Evolutionary conservation across 176 grass and related monocot genomes (phyloP).

Genomic region (Aegilops speltoides): DNA sequence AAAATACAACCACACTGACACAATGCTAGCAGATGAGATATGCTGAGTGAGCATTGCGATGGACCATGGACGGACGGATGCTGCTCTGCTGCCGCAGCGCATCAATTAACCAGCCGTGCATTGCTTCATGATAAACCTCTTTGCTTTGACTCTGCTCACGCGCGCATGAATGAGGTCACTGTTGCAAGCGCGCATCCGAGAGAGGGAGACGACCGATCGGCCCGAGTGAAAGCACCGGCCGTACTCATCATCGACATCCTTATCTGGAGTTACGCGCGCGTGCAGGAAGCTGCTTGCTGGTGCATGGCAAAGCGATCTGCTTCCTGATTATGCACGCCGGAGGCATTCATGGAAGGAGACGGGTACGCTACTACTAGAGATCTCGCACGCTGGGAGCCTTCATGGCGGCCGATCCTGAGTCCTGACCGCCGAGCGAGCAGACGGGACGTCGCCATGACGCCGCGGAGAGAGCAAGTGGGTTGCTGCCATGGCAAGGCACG

Average conservation of each 20-base stretch:
- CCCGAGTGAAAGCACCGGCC: background rate
- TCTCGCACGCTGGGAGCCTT: background rate
- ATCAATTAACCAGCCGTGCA: background rate
- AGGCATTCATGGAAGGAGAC: background rate
- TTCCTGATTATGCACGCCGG: background rate
- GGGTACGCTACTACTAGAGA: background rate
- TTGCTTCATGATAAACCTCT: background rate
- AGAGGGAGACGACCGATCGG: background rate
- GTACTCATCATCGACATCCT: background rate
- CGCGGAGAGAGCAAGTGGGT: constrained; percentile 1
- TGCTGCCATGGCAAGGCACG: constrained; percentile 7
- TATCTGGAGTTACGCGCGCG: background rate
- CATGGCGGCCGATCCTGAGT: constrained; percentile 21
- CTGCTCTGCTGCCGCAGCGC: background rate
- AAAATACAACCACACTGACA: background rate
- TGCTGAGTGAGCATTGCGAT: background rate
- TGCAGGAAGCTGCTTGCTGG: background rate
- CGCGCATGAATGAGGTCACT: background rate
- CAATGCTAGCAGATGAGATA: background rate
- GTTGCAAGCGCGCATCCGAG: background rate
- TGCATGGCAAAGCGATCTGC: background rate
- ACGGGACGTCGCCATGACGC: background rate
- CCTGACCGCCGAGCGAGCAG: background rate
- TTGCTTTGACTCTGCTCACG: background rate
- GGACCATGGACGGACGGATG: background rate